Evolutionary conservation across 495 filamentous ascomycete species (phyloP).

Genomic region (Podospora fimiseda): DNA sequence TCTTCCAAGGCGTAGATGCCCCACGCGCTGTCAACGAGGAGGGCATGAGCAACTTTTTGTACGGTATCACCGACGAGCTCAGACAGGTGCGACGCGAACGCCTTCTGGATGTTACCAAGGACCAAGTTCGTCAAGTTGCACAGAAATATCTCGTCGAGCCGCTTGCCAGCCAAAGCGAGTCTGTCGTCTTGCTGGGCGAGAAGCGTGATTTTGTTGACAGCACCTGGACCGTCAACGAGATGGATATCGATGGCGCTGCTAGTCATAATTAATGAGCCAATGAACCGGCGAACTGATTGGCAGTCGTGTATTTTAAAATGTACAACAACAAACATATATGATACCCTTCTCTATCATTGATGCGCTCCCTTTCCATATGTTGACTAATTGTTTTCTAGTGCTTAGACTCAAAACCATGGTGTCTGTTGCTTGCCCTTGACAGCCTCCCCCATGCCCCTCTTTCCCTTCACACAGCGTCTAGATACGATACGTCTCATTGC

Average conservation of each 20-base stretch:
- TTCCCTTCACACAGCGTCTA: conserved; percentile 25
- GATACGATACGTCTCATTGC: conserved; percentile 50
- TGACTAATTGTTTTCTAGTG: conserved; percentile 1
- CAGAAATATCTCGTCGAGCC: conserved; percentile 73
- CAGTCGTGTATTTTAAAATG: conserved; percentile 18
- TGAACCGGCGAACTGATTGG: neutral
- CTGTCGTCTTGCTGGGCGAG: conserved; percentile 74
- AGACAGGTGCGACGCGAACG: conserved; percentile 77
- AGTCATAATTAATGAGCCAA: neutral
- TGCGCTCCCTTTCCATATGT: neutral
- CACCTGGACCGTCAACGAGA: conserved; percentile 46
- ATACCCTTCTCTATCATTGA: conserved; percentile 38
- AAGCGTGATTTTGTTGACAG: conserved; percentile 67
- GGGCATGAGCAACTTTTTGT: conserved; percentile 78
- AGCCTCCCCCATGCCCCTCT: neutral
- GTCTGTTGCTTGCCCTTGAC: neutral
- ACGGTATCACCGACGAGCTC: conserved; percentile 83
- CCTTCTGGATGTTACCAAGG: conserved; percentile 77
- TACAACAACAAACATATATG: conserved; percentile 32
- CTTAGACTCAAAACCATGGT: neutral
- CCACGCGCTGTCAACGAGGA: conserved; percentile 82
- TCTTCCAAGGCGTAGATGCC: conserved; percentile 95
- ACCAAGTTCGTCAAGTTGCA: conserved; percentile 73
- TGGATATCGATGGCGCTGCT: conserved; percentile 42
- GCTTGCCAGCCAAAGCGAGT: conserved; percentile 44